Conservation (phyloP, 2,329 filamentous ascomycete genomes). For the Xylaria sp. region DNA sequence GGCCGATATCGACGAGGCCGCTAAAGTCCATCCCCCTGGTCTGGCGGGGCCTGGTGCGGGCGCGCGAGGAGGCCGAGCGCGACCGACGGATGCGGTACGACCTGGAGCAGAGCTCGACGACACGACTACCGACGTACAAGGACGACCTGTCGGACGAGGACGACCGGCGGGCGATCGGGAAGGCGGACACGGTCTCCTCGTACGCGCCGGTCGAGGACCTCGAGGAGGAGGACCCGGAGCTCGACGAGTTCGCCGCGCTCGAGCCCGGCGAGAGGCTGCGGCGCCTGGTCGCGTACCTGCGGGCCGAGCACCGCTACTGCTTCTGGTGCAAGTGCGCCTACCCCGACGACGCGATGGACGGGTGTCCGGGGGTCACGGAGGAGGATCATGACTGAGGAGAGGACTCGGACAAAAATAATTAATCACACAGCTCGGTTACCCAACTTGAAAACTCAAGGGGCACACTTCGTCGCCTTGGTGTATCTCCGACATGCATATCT, state of each 20-base stretch:
- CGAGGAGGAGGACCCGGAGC: slow-evolving; percentile 78
- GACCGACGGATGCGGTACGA: slow-evolving; percentile 67
- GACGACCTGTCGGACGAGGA: slow-evolving; percentile 73
- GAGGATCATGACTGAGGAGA: slow-evolving; percentile 71
- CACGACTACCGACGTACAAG: slow-evolving; percentile 65
- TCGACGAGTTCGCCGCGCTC: slow-evolving; percentile 77
- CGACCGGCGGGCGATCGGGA: slow-evolving; percentile 70
- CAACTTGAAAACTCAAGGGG: not conserved
- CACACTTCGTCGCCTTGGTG: too few relatives aligned
- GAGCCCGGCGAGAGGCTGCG: slow-evolving; percentile 67
- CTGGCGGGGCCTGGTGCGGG: slow-evolving; percentile 74
- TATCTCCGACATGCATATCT: too few relatives aligned
- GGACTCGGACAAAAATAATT: not conserved
- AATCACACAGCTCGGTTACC: not conserved
- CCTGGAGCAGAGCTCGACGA: slow-evolving; percentile 65
- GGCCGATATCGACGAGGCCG: slow-evolving; percentile 49
- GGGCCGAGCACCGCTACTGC: slow-evolving; percentile 78
- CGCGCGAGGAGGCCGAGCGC: slow-evolving; percentile 70
- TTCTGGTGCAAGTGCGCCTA: slow-evolving; percentile 96
- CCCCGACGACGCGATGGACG: slow-evolving; percentile 73
- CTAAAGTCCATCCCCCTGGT: slow-evolving; percentile 74
- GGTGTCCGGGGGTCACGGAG: slow-evolving; percentile 84
- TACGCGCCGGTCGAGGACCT: slow-evolving; percentile 68
- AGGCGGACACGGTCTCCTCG: slow-evolving; percentile 55
- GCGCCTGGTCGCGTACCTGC: slow-evolving; percentile 68